phyloP scores from a whole-genome alignment of 176 grass and related monocot genomes.

The Typha latifolia region DNA sequence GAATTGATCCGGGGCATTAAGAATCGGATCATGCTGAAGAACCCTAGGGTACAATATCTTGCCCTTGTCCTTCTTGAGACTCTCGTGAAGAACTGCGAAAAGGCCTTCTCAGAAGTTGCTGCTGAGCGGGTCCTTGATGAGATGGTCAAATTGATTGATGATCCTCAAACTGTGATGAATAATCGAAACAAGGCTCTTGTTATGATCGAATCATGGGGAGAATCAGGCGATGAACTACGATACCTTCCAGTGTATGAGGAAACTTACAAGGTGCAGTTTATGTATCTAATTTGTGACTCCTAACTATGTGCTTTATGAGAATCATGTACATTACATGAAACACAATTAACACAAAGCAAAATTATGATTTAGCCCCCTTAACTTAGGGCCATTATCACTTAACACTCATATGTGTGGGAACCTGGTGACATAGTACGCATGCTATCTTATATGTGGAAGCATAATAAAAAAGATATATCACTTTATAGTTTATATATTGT shows the following conservation, averaged over 20 bases:
- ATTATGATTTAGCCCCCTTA: too few relatives aligned
- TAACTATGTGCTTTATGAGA: too few relatives aligned
- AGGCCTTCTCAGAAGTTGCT: slow-evolving; percentile 82
- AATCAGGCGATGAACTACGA: slow-evolving; percentile 74
- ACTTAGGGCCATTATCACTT: too few relatives aligned
- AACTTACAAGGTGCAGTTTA: slow-evolving; percentile 68
- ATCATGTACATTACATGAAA: too few relatives aligned
- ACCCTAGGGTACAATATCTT: slow-evolving; percentile 67
- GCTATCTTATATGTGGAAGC: too few relatives aligned
- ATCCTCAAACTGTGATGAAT: slow-evolving; percentile 82
- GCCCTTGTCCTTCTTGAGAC: slow-evolving; percentile 76
- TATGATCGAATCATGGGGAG: slow-evolving; percentile 78
- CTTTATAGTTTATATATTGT: too few relatives aligned
- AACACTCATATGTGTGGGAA: too few relatives aligned
- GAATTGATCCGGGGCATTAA: slow-evolving; percentile 82
- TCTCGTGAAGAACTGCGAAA: slow-evolving; percentile 87
- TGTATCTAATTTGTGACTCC: too few relatives aligned
- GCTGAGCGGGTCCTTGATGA: slow-evolving; percentile 83
- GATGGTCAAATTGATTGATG: slow-evolving; percentile 90
- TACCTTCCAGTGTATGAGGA: slow-evolving; percentile 89
- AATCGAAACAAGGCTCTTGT: slow-evolving; percentile 73
- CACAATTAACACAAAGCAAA: too few relatives aligned
- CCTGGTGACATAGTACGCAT: too few relatives aligned
- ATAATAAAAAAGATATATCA: too few relatives aligned
- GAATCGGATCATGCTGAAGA: slow-evolving; percentile 85